phyloP scores from a whole-genome alignment of 2,329 filamentous ascomycete species.

The Coleophoma eucalyptorum region DNA sequence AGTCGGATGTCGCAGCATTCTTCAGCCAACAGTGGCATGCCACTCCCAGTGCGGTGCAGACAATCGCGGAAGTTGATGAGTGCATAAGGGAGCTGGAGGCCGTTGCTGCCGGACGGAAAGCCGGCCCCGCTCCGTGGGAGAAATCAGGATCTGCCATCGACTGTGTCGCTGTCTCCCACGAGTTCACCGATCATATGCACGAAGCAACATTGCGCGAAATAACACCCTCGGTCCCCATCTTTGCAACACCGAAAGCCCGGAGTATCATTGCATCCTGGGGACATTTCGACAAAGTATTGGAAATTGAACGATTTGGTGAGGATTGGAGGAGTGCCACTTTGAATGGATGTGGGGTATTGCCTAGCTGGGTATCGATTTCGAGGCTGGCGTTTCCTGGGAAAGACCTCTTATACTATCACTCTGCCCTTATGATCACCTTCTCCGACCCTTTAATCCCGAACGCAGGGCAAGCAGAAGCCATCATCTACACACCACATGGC shows the following conservation, averaged over 20 bases:
- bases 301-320: constrained; percentile 18
- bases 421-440: constrained; percentile 57
- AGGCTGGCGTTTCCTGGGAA: constrained; percentile 50
- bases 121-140: constrained; percentile 10
- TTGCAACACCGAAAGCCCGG: constrained; percentile 56
- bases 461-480: constrained; percentile 38
- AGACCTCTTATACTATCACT: constrained; percentile 54
- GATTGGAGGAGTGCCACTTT: constrained; percentile 26
- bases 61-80: constrained; percentile 49
- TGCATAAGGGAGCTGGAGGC: constrained; percentile 46
- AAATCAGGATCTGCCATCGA: constrained; percentile 44
- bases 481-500: constrained; percentile 64
- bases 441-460: constrained; percentile 21
- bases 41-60: constrained; percentile 47
- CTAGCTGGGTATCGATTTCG: constrained; percentile 58
- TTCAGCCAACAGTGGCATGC: constrained; percentile 64
- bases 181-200: constrained; percentile 69
- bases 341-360: constrained; percentile 30
- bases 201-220: constrained; percentile 55
- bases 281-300: constrained; percentile 53
- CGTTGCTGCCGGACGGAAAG: not conserved
- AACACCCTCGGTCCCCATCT: constrained; percentile 48
- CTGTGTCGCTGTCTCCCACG: constrained; percentile 56
- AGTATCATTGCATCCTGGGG: constrained; percentile 52
- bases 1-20: constrained; percentile 60